Percentiles rank a stretch among this genome's conserved stretches.
Conservation (phyloP, 2,329 filamentous ascomycete species). For the Alternaria arbusti region DNA sequence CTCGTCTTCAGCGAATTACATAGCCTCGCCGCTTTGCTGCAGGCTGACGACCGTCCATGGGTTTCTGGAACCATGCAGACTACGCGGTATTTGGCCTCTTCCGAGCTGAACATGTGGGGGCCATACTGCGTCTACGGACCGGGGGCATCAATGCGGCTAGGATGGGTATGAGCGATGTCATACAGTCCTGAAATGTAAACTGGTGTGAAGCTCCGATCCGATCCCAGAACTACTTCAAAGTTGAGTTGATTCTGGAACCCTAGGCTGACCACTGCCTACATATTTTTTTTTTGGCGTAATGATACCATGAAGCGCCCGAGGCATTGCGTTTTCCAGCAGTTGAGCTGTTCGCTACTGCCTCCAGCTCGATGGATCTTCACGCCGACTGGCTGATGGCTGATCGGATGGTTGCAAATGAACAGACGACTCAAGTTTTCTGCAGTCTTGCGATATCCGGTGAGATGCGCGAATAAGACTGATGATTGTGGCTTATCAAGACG, state of each 20-base stretch:
- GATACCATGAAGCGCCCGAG: neutral
- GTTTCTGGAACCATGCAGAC: neutral
- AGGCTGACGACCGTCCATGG: neutral
- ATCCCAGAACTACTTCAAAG: neutral
- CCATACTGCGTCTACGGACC: neutral
- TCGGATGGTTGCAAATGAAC: neutral
- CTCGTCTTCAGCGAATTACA: conserved; percentile 1
- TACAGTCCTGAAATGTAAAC: neutral
- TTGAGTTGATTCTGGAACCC: neutral
- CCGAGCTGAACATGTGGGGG: neutral
- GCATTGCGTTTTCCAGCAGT: neutral
- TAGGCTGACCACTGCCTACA: neutral
- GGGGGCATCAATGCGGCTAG: neutral
- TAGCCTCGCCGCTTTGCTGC: conserved; percentile 1
- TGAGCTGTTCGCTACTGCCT: neutral
- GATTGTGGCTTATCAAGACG: neutral
- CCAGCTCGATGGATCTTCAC: neutral
- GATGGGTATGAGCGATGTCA: neutral
- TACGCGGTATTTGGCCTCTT: neutral
- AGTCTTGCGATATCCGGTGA: neutral
- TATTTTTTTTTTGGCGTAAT: neutral
- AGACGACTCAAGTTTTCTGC: too few relatives aligned
- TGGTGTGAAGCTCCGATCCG: neutral
- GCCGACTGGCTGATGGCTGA: neutral
- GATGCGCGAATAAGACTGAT: neutral